Evolutionary conservation across 306 rosid genomes (phyloP), one percentile per base, ranked within the genome.

Genomic region (Inga laurina): DNA sequence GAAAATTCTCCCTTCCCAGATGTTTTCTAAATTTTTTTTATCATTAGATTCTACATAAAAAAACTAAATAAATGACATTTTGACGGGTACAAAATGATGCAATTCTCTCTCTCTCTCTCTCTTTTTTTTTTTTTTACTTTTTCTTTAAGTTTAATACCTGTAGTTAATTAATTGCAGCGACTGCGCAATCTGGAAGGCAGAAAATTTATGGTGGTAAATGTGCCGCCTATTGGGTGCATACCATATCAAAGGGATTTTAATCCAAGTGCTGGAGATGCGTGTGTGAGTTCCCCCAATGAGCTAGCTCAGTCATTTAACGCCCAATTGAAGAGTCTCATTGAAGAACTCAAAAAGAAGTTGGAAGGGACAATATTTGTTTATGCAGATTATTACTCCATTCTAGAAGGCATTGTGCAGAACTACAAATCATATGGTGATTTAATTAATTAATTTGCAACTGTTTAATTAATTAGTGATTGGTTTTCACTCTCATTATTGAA

Each of bases 211-310:
- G 94, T 92, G 85, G 82, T 80, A 52, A 92, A 91, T 77, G 90
- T 94, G 59, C 95, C 96, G 76, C 93, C 97, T 8, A 89, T 91
- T 49, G 98, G 98, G 56, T 92, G 97, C 70, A 90, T 91, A 75
- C 97, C 98, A 18, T 79, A 6, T 74, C 83, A 91, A 77, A 90
- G 98, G 72, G 97, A 94, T 24, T 3, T 67, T 74, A 84, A 90
- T 76, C 92, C 84, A 49, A 16, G 2, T 49, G 30, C 30, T 27
- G 30, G 30, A 27, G 30, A 27, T 0, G 30, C 0, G 30, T 27
- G 30, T 27, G 30, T 27, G 30, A 27, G 30, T 27, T 27, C 1
- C 30, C 30, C 30, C 0, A 92, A 92, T 80, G 85, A 84, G 74
- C 51, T 92, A 66, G 94, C 94, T 1, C 74, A 49, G 72, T 61